phyloP scores from a whole-genome alignment of 1,139 yeast species.

The Torulaspora globosa region DNA sequence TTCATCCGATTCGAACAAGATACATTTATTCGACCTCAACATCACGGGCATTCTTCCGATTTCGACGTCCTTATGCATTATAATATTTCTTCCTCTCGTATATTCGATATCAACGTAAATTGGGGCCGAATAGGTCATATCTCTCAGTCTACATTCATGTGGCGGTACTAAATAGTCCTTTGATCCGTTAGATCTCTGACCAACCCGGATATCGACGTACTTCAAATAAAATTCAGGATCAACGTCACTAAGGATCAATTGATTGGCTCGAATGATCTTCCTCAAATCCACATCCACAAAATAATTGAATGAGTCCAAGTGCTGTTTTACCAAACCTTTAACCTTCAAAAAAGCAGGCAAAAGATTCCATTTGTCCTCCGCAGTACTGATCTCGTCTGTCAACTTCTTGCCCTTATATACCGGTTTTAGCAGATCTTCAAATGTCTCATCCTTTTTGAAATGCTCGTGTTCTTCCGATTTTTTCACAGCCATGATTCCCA shows the following conservation, averaged over 20 bases:
- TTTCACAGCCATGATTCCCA: slow-evolving; percentile 9
- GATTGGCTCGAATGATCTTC: slow-evolving; percentile 88
- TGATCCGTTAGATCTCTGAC: slow-evolving; percentile 55
- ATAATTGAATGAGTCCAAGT: slow-evolving; percentile 91
- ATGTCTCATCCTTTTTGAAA: slow-evolving; percentile 46
- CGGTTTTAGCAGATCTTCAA: slow-evolving; percentile 74
- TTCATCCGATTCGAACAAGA: slow-evolving; percentile 73
- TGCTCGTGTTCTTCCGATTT: slow-evolving; percentile 12
- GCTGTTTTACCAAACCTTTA: slow-evolving; percentile 95
- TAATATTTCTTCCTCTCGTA: slow-evolving; percentile 88
- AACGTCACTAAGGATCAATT: slow-evolving; percentile 83
- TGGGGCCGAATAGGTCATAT: slow-evolving; percentile 93
- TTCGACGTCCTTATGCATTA: slow-evolving; percentile 83
- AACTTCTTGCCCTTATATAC: slow-evolving; percentile 79
- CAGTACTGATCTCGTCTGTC: slow-evolving; percentile 85
- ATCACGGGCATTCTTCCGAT: slow-evolving; percentile 98
- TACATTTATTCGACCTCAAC: slow-evolving; percentile 90
- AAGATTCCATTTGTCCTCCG: slow-evolving; percentile 92
- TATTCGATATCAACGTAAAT: slow-evolving; percentile 95
- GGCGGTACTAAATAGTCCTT: slow-evolving; percentile 64
- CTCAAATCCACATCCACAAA: slow-evolving; percentile 91
- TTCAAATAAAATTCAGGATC: slow-evolving; percentile 95
- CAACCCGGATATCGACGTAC: slow-evolving; percentile 88
- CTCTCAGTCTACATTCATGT: slow-evolving; percentile 94
- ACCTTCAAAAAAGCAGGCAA: slow-evolving; percentile 93